These are phyloP conservation scores for Oryza meridionalis DNA, from an alignment of 176 grass and related monocot species.

Conservation along the genomic window DNA sequence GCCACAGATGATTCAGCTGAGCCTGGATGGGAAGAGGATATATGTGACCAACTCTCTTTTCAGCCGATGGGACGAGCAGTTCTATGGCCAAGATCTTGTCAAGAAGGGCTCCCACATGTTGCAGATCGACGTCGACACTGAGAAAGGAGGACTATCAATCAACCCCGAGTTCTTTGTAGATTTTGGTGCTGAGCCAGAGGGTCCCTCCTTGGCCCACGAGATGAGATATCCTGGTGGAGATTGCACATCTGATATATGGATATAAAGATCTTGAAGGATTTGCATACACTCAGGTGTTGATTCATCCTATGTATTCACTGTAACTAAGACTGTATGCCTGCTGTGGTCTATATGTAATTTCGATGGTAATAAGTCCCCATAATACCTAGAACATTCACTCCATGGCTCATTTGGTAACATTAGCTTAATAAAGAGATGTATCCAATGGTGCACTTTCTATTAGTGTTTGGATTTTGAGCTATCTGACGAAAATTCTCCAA, in stretches of 20 bases:
- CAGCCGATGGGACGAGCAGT: conserved; percentile 84
- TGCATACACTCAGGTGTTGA: not conserved
- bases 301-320: conserved; percentile 11
- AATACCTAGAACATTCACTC: not conserved
- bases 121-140: conserved; percentile 80
- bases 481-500: not conserved
- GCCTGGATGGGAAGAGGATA: conserved; percentile 83
- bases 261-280: conserved; percentile 49
- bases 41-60: conserved; percentile 97
- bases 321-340: conserved; percentile 34
- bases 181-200: conserved; percentile 76
- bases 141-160: conserved; percentile 70
- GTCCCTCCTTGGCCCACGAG: conserved; percentile 85
- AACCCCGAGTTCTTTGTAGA: conserved; percentile 93
- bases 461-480: not conserved
- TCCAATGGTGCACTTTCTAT: conserved; percentile 19
- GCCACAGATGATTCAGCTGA: conserved; percentile 94
- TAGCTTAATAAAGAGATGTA: conserved; percentile 49
- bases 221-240: conserved; percentile 98
- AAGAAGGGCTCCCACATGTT: conserved; percentile 94
- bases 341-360: not conserved
- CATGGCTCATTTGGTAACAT: conserved; percentile 1
- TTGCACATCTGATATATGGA: conserved; percentile 99
- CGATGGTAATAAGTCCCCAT: conserved; percentile 25
- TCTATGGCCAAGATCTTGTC: conserved; percentile 67